These are phyloP conservation scores for Coniochaeta ligniaria DNA, from an alignment of 2,329 filamentous ascomycete genomes.

Conservation along the genomic window DNA sequence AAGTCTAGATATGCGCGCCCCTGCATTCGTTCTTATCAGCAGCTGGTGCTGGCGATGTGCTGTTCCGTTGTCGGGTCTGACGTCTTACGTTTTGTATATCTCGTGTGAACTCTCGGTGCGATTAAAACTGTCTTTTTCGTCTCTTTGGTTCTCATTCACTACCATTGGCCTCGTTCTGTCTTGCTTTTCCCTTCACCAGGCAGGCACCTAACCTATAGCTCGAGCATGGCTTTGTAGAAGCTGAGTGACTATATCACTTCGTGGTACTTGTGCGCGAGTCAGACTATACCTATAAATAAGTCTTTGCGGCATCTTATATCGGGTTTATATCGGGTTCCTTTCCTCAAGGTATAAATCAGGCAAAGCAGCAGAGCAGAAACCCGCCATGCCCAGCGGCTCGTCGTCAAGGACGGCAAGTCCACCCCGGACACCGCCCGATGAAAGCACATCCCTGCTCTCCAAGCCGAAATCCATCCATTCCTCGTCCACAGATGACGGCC, in stretches of 20 bases:
- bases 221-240: background rate
- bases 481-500: background rate
- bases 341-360: background rate
- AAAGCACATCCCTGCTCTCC: conserved; percentile 9
- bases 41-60: background rate
- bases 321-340: background rate
- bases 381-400: conserved; percentile 6
- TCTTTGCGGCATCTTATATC: background rate
- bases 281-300: background rate
- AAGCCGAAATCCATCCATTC: conserved; percentile 4
- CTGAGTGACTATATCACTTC: background rate
- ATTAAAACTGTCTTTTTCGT: background rate
- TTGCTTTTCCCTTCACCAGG: background rate
- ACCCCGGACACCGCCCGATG: conserved; percentile 3
- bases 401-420: conserved; percentile 6
- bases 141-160: background rate
- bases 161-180: background rate
- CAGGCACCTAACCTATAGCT: background rate
- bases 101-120: background rate
- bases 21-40: background rate
- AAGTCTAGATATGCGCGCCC: background rate
- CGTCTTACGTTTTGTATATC: background rate
- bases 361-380: background rate
- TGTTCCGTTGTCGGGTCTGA: background rate
- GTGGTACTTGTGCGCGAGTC: background rate